These are phyloP conservation scores for Trichodelitschia bisporula DNA, from an alignment of 495 filamentous ascomycete genomes.

Conservation along the genomic window DNA sequence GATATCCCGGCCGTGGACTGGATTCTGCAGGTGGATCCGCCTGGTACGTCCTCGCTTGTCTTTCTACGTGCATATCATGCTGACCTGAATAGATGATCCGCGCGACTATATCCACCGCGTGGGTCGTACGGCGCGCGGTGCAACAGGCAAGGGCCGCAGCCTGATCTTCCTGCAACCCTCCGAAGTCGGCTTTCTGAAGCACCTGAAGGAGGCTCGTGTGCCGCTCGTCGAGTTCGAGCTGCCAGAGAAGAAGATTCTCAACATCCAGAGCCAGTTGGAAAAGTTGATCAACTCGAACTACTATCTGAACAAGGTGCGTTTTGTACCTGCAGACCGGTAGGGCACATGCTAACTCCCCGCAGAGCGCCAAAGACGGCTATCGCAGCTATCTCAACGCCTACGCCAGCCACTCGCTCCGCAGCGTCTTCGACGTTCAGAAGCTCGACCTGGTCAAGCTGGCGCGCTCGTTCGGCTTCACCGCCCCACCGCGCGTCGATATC, in stretches of 20 bases:
- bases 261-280: slow-evolving; percentile 89
- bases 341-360: neutral
- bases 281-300: slow-evolving; percentile 86
- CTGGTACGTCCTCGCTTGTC: too few relatives aligned
- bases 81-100: too few relatives aligned
- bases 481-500: slow-evolving; percentile 81
- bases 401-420: slow-evolving; percentile 67
- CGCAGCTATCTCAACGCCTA: slow-evolving; percentile 85
- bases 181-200: slow-evolving; percentile 77
- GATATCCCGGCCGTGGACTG: slow-evolving; percentile 90
- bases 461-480: slow-evolving; percentile 74
- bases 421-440: slow-evolving; percentile 83
- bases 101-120: slow-evolving; percentile 93
- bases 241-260: slow-evolving; percentile 70
- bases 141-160: slow-evolving; percentile 57
- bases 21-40: slow-evolving; percentile 90
- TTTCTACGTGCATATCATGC: too few relatives aligned
- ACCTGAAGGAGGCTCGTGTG: slow-evolving; percentile 76
- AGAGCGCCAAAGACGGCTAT: slow-evolving; percentile 45
- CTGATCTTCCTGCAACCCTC: slow-evolving; percentile 81
- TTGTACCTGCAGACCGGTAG: neutral
- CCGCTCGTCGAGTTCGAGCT: slow-evolving; percentile 94
- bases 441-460: slow-evolving; percentile 84
- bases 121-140: slow-evolving; percentile 76
- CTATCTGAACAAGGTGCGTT: slow-evolving; percentile 63